A percentile compares a stretch with the other conserved stretches of the same genome.
These are phyloP conservation scores for Pythium sp. DNA, from an alignment of 352 stramenopile genomes.

Conservation along the genomic window DNA sequence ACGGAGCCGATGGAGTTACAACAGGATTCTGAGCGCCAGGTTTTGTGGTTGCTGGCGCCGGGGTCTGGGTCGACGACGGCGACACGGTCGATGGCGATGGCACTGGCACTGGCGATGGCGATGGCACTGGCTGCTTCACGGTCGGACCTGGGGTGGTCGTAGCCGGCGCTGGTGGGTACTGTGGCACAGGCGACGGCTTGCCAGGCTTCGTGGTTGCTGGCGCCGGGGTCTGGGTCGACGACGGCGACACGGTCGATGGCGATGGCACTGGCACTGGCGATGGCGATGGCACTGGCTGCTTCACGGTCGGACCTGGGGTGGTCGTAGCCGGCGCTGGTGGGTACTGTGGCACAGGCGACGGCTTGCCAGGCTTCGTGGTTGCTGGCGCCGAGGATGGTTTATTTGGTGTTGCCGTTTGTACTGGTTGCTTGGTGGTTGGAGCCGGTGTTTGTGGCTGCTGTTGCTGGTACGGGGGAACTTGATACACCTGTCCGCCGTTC, in stretches of 20 bases:
- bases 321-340: background rate
- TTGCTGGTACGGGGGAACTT: background rate
- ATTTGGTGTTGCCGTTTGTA: background rate
- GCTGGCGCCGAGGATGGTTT: background rate
- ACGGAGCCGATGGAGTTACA: background rate
- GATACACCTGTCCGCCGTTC: background rate
- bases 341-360: background rate
- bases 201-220: background rate
- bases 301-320: background rate
- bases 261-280: background rate
- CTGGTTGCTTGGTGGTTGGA: background rate
- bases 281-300: background rate
- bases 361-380: background rate
- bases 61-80: background rate
- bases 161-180: background rate
- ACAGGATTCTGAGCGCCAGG: background rate
- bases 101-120: background rate
- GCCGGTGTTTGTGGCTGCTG: background rate
- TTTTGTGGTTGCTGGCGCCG: background rate
- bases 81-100: background rate
- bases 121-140: background rate
- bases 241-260: slow-evolving; percentile 2
- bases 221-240: background rate
- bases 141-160: slow-evolving; percentile 2
- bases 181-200: background rate